These are phyloP conservation scores for Aspergillus floridensis DNA, from an alignment of 2,329 filamentous ascomycete genomes.

Conservation along the genomic window DNA sequence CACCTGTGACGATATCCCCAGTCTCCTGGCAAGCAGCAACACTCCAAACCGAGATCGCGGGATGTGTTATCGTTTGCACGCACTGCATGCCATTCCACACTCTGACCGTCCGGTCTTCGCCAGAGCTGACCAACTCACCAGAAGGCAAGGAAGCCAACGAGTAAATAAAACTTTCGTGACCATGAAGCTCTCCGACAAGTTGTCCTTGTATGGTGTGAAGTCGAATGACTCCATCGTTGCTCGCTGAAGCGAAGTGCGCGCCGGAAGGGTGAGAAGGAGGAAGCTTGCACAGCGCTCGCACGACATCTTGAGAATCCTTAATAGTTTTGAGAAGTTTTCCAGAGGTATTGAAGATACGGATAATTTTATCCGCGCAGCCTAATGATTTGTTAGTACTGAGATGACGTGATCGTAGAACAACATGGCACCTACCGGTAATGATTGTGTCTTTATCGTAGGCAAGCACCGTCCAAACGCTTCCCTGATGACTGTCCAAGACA, in stretches of 20 bases:
- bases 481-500: conserved; percentile 72
- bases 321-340: conserved; percentile 64
- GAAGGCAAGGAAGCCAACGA: conserved; percentile 72
- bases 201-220: conserved; percentile 81
- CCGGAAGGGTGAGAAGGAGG: conserved; percentile 72
- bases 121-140: conserved; percentile 85
- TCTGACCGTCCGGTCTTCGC: conserved; percentile 89
- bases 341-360: conserved; percentile 72
- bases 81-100: conserved; percentile 83
- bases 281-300: conserved; percentile 84
- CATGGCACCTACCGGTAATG: conserved; percentile 59
- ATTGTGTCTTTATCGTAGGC: conserved; percentile 76
- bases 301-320: conserved; percentile 73
- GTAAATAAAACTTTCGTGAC: conserved; percentile 95
- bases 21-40: conserved; percentile 79
- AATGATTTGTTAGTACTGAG: conserved; percentile 16
- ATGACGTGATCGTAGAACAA: background rate
- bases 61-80: conserved; percentile 93
- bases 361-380: conserved; percentile 84
- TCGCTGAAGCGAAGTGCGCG: conserved; percentile 90
- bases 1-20: conserved; percentile 90
- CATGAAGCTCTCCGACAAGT: conserved; percentile 72
- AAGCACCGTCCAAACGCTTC: conserved; percentile 87
- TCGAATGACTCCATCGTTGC: conserved; percentile 86
- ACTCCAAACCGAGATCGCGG: conserved; percentile 93